Conservation (phyloP, 345 rosid genomes). For the Fremontodendron californicum region DNA sequence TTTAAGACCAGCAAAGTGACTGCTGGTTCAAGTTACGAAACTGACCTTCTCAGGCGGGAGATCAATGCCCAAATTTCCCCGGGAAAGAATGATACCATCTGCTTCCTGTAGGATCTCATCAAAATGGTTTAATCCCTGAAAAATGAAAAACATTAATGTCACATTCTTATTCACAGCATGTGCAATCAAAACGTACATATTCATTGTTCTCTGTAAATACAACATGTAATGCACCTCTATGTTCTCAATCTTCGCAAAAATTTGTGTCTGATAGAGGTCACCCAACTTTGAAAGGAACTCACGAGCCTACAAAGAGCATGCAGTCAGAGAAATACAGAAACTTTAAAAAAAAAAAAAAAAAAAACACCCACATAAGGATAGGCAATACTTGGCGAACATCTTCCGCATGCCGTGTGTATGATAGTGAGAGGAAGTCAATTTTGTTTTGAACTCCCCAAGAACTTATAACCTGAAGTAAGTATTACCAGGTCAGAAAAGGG, state of each 20-base stretch:
- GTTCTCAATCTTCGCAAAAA: conserved; percentile 94
- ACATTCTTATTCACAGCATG: conserved; percentile 1
- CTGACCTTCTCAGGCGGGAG: conserved; percentile 96
- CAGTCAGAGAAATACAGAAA: background rate
- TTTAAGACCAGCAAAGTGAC: background rate
- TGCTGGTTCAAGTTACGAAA: background rate
- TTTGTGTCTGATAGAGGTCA: conserved; percentile 86
- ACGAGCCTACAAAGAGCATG: conserved; percentile 59
- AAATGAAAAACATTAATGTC: background rate
- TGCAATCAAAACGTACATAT: background rate
- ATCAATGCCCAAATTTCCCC: conserved; percentile 98
- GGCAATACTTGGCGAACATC: conserved; percentile 78
- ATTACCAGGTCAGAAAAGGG: conserved; percentile 8
- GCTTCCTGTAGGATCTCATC: conserved; percentile 99
- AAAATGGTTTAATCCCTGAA: conserved; percentile 85
- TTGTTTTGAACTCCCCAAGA: conserved; percentile 94
- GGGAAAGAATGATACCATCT: conserved; percentile 97
- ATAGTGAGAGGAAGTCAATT: conserved; percentile 92
- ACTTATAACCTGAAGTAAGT: conserved; percentile 64
- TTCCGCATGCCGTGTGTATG: conserved; percentile 95
- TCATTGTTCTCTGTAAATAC: background rate
- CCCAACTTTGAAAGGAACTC: conserved; percentile 75
- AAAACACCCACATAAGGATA: background rate
- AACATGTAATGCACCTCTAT: conserved; percentile 47
- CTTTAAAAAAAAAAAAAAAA: background rate